These are phyloP conservation scores for Pontederia paniculata DNA, from an alignment of 176 grass and related monocot species.

Conservation along the genomic window DNA sequence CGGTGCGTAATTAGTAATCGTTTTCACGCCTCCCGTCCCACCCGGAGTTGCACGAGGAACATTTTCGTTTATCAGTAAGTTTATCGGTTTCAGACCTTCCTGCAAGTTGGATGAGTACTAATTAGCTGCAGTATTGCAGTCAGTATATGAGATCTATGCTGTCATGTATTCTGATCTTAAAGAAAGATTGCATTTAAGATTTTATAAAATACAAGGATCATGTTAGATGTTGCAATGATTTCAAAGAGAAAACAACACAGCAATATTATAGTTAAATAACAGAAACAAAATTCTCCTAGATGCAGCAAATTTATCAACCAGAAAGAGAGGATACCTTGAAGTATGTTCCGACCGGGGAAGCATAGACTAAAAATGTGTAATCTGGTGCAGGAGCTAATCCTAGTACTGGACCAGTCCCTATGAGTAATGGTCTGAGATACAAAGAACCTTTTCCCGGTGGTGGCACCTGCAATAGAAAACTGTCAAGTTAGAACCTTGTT, in stretches of 20 bases:
- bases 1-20: slow-evolving; percentile 85
- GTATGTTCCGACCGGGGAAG: slow-evolving; percentile 85
- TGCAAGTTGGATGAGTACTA: slow-evolving; percentile 21
- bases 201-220: no score
- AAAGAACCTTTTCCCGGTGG: slow-evolving; percentile 79
- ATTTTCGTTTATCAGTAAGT: slow-evolving; percentile 67
- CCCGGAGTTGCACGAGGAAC: slow-evolving; percentile 72
- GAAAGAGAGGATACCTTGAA: slow-evolving; percentile 56
- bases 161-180: neutral
- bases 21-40: slow-evolving; percentile 88
- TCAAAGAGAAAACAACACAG: neutral
- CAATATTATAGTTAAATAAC: neutral
- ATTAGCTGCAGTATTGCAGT: neutral
- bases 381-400: slow-evolving; percentile 76
- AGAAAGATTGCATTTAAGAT: neutral
- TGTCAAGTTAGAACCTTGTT: neutral
- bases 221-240: no score
- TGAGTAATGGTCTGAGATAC: slow-evolving; percentile 76
- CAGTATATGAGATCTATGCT: neutral
- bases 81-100: slow-evolving; percentile 91
- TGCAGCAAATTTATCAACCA: neutral
- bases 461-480: slow-evolving; percentile 42
- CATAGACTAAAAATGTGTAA: slow-evolving; percentile 78
- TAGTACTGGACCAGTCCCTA: slow-evolving; percentile 80
- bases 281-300: neutral